phyloP scores from a whole-genome alignment of 495 filamentous ascomycete species.

The Ramalina peruviana region DNA sequence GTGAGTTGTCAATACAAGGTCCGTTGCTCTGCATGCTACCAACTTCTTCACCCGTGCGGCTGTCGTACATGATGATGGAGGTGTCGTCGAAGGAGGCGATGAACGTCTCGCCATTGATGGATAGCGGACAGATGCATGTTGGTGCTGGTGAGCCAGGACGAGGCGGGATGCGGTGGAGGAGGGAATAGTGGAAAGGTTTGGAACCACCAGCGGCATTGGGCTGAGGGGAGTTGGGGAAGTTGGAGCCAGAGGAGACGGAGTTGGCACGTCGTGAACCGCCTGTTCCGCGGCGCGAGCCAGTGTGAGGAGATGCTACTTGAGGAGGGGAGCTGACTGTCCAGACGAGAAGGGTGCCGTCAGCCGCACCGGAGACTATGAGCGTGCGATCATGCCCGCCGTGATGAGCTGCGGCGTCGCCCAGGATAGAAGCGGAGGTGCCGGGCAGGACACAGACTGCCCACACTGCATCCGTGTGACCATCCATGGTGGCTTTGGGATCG shows the following conservation, averaged over 20 bases:
- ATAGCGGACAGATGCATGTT: constrained; percentile 82
- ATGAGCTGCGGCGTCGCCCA: constrained; percentile 46
- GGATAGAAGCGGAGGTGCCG: constrained; percentile 62
- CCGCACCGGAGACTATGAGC: constrained; percentile 77
- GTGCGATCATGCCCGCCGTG: constrained; percentile 72
- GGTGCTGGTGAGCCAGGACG: constrained; percentile 62
- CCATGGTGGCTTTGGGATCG: constrained; percentile 87
- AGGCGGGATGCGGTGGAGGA: constrained; percentile 65
- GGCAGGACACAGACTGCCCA: constrained; percentile 93
- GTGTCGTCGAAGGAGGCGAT: constrained; percentile 87
- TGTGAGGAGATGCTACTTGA: constrained; percentile 64
- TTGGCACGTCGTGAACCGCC: constrained; percentile 72
- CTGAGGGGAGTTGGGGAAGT: constrained; percentile 81
- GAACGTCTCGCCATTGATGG: constrained; percentile 75
- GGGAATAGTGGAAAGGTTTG: constrained; percentile 49
- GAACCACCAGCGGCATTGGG: constrained; percentile 57
- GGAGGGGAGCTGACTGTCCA: constrained; percentile 94
- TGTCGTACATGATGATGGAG: constrained; percentile 81
- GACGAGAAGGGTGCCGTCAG: constrained; percentile 82
- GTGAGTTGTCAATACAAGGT: constrained; percentile 70
- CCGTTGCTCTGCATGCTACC: constrained; percentile 83
- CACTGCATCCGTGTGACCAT: constrained; percentile 88
- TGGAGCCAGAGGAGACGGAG: constrained; percentile 80
- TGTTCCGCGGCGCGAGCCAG: constrained; percentile 50
- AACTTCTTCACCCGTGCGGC: constrained; percentile 79